phyloP scores from a whole-genome alignment of 2,329 filamentous ascomycete species.

The Pyricularia pennisetigena region DNA sequence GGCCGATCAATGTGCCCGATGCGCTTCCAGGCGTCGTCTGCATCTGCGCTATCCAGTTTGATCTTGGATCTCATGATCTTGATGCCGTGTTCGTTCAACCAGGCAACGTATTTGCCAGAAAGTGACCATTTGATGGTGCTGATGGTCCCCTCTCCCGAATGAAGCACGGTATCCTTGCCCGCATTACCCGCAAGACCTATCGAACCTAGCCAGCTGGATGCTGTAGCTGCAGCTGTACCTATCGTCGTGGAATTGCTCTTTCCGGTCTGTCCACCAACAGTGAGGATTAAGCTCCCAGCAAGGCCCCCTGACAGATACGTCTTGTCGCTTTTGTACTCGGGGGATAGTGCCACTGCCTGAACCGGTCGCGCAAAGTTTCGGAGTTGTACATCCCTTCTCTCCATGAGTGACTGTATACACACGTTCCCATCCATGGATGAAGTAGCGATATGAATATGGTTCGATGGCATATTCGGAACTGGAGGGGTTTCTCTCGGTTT shows the following conservation, averaged over 20 bases:
- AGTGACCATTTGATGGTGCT: constrained; percentile 91
- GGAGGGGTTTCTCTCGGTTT: constrained; percentile 39
- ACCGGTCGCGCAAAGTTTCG: constrained; percentile 91
- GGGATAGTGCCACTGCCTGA: constrained; percentile 86
- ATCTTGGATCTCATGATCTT: constrained; percentile 94
- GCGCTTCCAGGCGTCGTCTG: constrained; percentile 85
- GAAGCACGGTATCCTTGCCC: constrained; percentile 77
- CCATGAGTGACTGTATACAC: constrained; percentile 78
- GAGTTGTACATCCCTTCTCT: constrained; percentile 80
- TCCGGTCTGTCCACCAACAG: constrained; percentile 68
- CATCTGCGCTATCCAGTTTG: constrained; percentile 64
- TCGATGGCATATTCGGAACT: constrained; percentile 69
- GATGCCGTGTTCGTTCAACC: constrained; percentile 95
- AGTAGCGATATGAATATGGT: constrained; percentile 87
- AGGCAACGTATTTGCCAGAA: constrained; percentile 84
- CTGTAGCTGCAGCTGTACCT: constrained; percentile 69
- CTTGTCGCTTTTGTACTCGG: constrained; percentile 82
- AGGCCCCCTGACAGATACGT: constrained; percentile 86
- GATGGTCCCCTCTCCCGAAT: constrained; percentile 86
- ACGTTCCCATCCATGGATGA: constrained; percentile 95
- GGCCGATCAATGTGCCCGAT: constrained; percentile 89
- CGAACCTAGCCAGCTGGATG: constrained; percentile 83
- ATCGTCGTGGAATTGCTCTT: constrained; percentile 83
- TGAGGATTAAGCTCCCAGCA: constrained; percentile 80
- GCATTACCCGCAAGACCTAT: constrained; percentile 71